Conservation (phyloP, 768 basidiomycete genomes). For the Auriscalpium microsporum region DNA sequence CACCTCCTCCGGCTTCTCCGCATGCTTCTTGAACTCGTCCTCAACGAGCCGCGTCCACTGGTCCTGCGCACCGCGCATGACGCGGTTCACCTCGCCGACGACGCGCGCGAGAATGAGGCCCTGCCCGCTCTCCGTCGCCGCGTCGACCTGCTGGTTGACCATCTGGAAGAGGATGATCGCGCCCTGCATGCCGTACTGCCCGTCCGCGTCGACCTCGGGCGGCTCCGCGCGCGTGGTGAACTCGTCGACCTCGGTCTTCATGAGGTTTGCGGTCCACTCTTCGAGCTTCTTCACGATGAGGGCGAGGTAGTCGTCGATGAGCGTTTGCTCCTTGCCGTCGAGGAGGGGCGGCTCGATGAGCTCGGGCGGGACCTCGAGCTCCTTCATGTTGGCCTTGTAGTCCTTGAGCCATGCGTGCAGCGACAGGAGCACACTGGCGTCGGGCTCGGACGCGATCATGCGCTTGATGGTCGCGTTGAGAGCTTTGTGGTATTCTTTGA, state of each 20-base stretch:
- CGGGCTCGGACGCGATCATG: slow-evolving; percentile 66
- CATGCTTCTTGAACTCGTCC: slow-evolving; percentile 76
- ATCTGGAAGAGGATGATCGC: slow-evolving; percentile 96
- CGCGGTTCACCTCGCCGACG: slow-evolving; percentile 77
- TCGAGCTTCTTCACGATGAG: slow-evolving; percentile 92
- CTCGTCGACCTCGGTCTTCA: slow-evolving; percentile 81
- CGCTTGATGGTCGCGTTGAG: slow-evolving; percentile 66
- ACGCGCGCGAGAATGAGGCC: slow-evolving; percentile 88
- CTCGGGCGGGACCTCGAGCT: slow-evolving; percentile 75
- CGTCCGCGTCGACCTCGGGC: slow-evolving; percentile 84
- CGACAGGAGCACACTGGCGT: slow-evolving; percentile 79
- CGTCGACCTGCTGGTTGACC: slow-evolving; percentile 94
- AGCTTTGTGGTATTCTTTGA: slow-evolving; percentile 86
- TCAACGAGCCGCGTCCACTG: slow-evolving; percentile 84
- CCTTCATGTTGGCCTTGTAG: slow-evolving; percentile 92
- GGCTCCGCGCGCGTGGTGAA: slow-evolving; percentile 78
- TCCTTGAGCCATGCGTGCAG: slow-evolving; percentile 94
- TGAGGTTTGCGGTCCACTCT: slow-evolving; percentile 92
- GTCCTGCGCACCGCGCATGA: slow-evolving; percentile 82
- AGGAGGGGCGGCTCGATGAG: slow-evolving; percentile 85
- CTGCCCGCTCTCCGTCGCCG: slow-evolving; percentile 93
- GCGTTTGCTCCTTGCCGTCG: slow-evolving; percentile 85
- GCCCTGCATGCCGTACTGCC: slow-evolving; percentile 81
- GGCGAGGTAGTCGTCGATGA: slow-evolving; percentile 93
- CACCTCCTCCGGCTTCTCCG: slow-evolving; percentile 82